Conservation (phyloP, 2,329 filamentous ascomycete genomes). For the Cladosporium velox region DNA sequence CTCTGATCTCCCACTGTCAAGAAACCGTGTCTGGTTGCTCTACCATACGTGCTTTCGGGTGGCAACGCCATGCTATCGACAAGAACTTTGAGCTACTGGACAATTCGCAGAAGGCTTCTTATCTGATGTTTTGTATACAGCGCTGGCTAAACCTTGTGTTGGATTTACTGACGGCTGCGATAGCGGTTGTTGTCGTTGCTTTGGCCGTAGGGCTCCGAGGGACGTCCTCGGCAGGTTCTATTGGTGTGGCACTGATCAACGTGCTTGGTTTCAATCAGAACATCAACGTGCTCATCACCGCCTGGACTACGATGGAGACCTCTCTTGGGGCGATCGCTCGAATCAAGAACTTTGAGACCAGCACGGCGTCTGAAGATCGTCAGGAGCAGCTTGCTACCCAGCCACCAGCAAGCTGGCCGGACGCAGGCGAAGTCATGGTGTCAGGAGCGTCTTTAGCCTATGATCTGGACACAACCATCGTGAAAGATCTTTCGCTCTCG, state of each 20-base stretch:
- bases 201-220: constrained; percentile 37
- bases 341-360: constrained; percentile 51
- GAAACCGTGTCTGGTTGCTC: constrained; percentile 52
- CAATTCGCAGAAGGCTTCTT: constrained; percentile 44
- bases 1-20: constrained; percentile 54
- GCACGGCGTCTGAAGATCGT: background rate
- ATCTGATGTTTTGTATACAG: constrained; percentile 48
- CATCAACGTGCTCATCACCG: constrained; percentile 51
- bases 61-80: constrained; percentile 45
- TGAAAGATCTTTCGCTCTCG: constrained; percentile 50
- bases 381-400: background rate
- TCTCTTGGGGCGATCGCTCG: constrained; percentile 59
- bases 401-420: background rate
- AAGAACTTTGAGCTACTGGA: constrained; percentile 27
- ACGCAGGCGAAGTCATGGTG: background rate
- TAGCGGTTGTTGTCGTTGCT: constrained; percentile 41
- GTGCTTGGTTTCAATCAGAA: constrained; percentile 56
- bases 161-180: constrained; percentile 33
- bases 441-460: background rate
- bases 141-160: constrained; percentile 47
- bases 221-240: constrained; percentile 49
- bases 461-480: constrained; percentile 58
- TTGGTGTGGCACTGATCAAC: constrained; percentile 57
- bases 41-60: constrained; percentile 55
- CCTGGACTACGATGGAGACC: constrained; percentile 61